phyloP scores from a whole-genome alignment of 192 early-diverging fungal genomes.

The Backusella westeae region DNA sequence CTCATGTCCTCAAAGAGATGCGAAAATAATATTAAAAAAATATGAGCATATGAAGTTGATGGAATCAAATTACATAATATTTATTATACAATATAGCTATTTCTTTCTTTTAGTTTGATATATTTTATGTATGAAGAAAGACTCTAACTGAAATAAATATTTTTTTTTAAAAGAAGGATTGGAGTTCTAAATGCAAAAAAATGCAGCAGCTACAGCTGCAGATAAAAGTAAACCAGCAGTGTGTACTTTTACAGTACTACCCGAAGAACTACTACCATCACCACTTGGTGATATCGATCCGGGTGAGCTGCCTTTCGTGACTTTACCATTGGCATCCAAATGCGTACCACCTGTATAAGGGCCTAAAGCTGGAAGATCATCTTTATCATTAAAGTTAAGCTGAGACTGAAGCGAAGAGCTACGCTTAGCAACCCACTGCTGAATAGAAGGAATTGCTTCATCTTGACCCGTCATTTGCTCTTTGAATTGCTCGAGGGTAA shows the following conservation, averaged over 20 bases:
- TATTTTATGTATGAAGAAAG: not conserved
- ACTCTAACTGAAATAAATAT: slow-evolving; percentile 6
- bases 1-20: not conserved
- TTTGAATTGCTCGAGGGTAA: slow-evolving; percentile 11
- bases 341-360: slow-evolving; percentile 19
- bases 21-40: not conserved
- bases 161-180: not conserved
- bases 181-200: not conserved
- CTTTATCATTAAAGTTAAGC: slow-evolving; percentile 28
- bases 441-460: not conserved
- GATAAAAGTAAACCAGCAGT: not conserved
- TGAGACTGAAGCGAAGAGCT: slow-evolving; percentile 16
- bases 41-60: not conserved
- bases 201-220: not conserved
- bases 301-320: not conserved
- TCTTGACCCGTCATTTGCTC: slow-evolving; percentile 14
- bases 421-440: slow-evolving; percentile 19
- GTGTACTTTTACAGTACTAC: not conserved
- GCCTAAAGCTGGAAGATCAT: slow-evolving; percentile 32
- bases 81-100: slow-evolving; percentile 1
- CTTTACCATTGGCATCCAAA: slow-evolving; percentile 17
- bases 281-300: not conserved
- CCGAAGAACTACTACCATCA: not conserved
- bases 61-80: not conserved
- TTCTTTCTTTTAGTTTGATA: not conserved